Base-by-base conservation (phyloP, 2,329 filamentous ascomycete genomes). In the Sphaerulina musiva region DNA sequence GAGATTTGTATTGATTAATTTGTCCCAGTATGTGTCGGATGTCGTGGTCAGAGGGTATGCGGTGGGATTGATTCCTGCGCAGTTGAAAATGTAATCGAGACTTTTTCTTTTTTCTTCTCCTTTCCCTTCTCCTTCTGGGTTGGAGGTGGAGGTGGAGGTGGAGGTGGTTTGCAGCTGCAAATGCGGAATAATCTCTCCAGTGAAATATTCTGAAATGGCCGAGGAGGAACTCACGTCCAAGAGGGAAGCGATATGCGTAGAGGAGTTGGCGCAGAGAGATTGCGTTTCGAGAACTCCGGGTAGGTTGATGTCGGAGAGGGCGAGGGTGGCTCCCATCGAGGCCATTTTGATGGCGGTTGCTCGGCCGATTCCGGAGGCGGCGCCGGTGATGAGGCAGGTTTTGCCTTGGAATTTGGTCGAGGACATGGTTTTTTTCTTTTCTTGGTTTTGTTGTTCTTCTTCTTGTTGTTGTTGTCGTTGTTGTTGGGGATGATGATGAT, bases 261-360 rank as follows among this genome's bases (percentile, higher is more conserved):
- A 20, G 1, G 12, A 17, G 20, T 54, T 55, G 5, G 34, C 14
- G 50, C 66, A 68, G 7, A 59, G 45, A 5, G 50, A 40, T 29
- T 48, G 45, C 3, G 66, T 68, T 46, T 66, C 61, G 1, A 57
- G 56, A 0, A 73, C 63, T 11, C 64, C 68, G 7, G 61, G 53
- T 3, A 46, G 46, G 55, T 74, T 69, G 49, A 69, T 68, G 51
- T 76, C 75, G 9, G 70, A 68, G 11, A 77, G 66, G 10, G 70
- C 68, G 43, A 78, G 69, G 3, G 50, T 64, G 52, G 73, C 75
- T 36, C 75, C 74, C 43, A 73, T 70, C 4, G 61, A 64, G 9
- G 70, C 70, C 62, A 78, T 74, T 6, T 74, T 73, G 32, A 73
- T 61, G 10, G 75, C 73, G 4, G 72, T 72, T 20, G 72, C 71